phyloP scores from a whole-genome alignment of 2,329 filamentous ascomycete genomes.

The Ophiocordyceps camponoti-floridani region DNA sequence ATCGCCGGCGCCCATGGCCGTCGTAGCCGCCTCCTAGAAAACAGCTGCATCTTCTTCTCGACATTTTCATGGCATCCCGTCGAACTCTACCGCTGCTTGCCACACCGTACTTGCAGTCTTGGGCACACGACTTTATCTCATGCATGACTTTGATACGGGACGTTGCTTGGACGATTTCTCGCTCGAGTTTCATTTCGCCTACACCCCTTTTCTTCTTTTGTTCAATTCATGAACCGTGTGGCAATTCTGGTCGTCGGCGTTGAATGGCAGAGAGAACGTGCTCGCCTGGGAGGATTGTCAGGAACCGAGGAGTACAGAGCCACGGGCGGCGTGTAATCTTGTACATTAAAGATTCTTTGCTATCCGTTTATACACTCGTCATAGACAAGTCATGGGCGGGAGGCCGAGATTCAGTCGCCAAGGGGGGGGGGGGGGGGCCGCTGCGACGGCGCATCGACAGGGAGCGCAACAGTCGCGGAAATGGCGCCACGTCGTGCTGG shows the following conservation, averaged over 20 bases:
- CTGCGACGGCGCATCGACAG: not conserved
- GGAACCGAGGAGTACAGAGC: slow-evolving; percentile 4
- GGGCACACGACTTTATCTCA: not conserved
- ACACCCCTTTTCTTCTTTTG: not conserved
- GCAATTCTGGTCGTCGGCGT: slow-evolving; percentile 6
- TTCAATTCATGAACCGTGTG: not conserved
- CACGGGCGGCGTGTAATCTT: slow-evolving; percentile 1
- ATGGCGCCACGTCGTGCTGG: not conserved
- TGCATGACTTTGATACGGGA: not conserved
- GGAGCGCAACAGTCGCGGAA: not conserved
- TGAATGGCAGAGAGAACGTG: slow-evolving; percentile 4
- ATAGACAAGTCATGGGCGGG: not conserved
- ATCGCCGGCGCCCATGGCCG: slow-evolving; percentile 31
- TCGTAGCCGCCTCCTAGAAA: slow-evolving; percentile 21
- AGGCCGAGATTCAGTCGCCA: not conserved
- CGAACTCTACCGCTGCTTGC: not conserved
- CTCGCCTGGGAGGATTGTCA: slow-evolving; percentile 2
- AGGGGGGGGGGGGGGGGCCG: not conserved
- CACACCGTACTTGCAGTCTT: not conserved
- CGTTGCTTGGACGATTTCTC: no score
- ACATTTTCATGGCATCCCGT: not conserved
- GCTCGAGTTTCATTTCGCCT: slow-evolving; percentile 1
- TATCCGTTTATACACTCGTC: not conserved
- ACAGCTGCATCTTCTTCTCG: no score
- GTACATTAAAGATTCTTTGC: slow-evolving; percentile 1